These are phyloP conservation scores for Macrocystidia cucumis DNA, from an alignment of 1,284 basidiomycete genomes.

Conservation along the genomic window DNA sequence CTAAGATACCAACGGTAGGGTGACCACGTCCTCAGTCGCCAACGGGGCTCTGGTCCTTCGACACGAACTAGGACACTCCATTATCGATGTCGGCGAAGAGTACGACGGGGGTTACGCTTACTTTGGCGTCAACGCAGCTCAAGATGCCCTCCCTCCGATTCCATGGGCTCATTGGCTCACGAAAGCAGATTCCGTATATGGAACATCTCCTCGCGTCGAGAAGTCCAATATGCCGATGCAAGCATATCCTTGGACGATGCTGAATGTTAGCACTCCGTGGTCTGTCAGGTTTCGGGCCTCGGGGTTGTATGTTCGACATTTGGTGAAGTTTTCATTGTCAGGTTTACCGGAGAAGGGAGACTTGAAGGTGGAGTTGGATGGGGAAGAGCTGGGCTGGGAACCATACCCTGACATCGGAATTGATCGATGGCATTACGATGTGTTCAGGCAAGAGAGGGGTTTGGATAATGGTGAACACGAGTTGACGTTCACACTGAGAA, in stretches of 20 bases:
- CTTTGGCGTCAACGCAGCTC: conserved; percentile 64
- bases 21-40: conserved; percentile 71
- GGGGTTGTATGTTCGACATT: conserved; percentile 53
- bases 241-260: conserved; percentile 66
- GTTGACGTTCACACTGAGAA: conserved; percentile 50
- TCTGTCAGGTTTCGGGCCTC: conserved; percentile 55
- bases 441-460: conserved; percentile 29
- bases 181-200: no score
- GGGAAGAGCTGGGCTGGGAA: conserved; percentile 47
- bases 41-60: conserved; percentile 77
- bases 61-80: conserved; percentile 81
- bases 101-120: conserved; percentile 80
- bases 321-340: conserved; percentile 70
- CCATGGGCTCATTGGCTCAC: conserved; percentile 74
- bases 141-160: conserved; percentile 33
- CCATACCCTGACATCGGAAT: conserved; percentile 48
- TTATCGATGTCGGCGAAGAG: conserved; percentile 78
- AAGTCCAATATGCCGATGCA: conserved; percentile 74
- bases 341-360: conserved; percentile 57
- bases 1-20: conserved; percentile 29
- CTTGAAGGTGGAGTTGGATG: conserved; percentile 57
- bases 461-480: conserved; percentile 45
- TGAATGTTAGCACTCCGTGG: conserved; percentile 57
- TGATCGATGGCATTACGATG: conserved; percentile 71
- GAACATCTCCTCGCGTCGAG: conserved; percentile 48